phyloP scores from a whole-genome alignment of 1,284 basidiomycete species.

The Wallemia hederae region DNA sequence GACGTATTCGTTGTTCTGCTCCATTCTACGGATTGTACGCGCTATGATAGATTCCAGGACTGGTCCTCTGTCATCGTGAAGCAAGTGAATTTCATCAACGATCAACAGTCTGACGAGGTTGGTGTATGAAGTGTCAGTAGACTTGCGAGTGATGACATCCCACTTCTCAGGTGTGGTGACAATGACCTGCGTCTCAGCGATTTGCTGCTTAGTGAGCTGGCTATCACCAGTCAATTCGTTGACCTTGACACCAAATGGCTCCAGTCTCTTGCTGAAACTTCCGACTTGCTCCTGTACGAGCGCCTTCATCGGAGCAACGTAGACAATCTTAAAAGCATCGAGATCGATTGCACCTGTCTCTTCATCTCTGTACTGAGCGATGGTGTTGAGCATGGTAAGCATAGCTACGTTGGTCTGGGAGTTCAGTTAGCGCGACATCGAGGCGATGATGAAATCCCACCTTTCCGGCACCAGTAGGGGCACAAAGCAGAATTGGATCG shows the following conservation, averaged over 20 bases:
- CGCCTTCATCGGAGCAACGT: constrained; percentile 97
- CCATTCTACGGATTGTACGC: constrained; percentile 75
- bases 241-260: constrained; percentile 54
- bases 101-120: constrained; percentile 91
- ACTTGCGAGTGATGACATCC: constrained; percentile 97
- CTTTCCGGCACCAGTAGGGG: constrained; percentile 96
- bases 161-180: constrained; percentile 98
- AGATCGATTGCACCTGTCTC: constrained; percentile 60
- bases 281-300: constrained; percentile 92
- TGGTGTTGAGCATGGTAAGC: constrained; percentile 66
- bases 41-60: constrained; percentile 81
- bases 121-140: constrained; percentile 84
- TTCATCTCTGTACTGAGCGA: constrained; percentile 55
- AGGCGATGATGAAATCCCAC: constrained; percentile 19
- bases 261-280: constrained; percentile 61
- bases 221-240: constrained; percentile 91
- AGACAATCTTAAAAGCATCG: constrained; percentile 84
- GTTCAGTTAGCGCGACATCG: background rate
- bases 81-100: constrained; percentile 89
- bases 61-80: constrained; percentile 94
- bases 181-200: constrained; percentile 89
- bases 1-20: constrained; percentile 73
- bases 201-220: constrained; percentile 95
- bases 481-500: constrained; percentile 83
- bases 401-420: constrained; percentile 86